Evolutionary conservation across 345 rosid genomes (phyloP), one percentile per base, ranked within the genome.

Genomic region (Streptanthus diversifolius): DNA sequence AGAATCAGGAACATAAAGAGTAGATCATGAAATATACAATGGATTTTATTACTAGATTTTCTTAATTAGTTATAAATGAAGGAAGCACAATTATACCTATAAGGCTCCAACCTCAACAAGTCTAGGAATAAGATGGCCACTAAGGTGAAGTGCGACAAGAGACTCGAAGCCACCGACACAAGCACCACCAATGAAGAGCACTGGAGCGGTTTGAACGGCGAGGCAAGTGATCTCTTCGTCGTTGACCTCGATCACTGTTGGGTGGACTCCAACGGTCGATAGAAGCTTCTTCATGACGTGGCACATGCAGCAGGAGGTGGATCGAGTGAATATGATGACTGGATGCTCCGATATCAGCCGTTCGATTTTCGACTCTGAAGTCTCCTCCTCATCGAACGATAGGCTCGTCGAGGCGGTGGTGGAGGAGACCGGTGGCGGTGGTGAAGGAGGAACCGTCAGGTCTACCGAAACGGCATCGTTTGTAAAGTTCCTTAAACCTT

Each of bases 141-240:
- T 83, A 61, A 93, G 92, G 74, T 93, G 98, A 68, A 93, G 95
- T 8, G 85, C 97, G 43, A 93, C 84, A 70, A 93, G 96, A 27
- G 97, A 91, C 66, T 91, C 97, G 22, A 93, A 89, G 15, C 98
- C 97, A 9, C 98, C 98, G 70, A 93, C 80, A 67, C 87, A 83
- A 36, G 73, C 47, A 58, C 98, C 95, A n/a, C 97, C 97, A 44
- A 93, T 89, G 82, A 91, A 91, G 13, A 88, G 84, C 14, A 88
- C 72, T 1, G 98, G 97, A 9, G 76, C 36, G 1, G 72, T 67
- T 47, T 80, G 43, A 3, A 77, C 86, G 17, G 85, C 70, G 56
- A 70, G 71, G 44, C 53, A 70, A 47, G 76, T 65, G 74, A 91
- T 77, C 82, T 93, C 97, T 62, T 71, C 79, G 47, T 93, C 96